Base-by-base conservation (phyloP, 139 green algal species). In the Raphidocelis subcapitata region DNA sequence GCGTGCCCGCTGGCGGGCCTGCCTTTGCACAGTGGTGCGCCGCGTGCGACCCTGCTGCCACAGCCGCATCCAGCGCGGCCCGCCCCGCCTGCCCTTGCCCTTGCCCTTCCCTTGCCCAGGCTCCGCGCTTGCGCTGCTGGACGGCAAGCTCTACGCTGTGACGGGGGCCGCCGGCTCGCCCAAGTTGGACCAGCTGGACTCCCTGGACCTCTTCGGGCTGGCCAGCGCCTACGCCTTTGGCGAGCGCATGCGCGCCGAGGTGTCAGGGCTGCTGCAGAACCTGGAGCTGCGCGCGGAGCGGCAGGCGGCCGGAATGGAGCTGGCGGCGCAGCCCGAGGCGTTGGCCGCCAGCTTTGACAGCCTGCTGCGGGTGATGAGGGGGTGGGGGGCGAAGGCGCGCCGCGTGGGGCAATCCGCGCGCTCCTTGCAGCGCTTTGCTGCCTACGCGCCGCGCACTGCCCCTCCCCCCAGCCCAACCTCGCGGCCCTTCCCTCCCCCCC, bases 271-370 rank as follows among this genome's bases (percentile, higher is more conserved):
- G 71, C 82, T 94, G 29, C 83, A 89, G 67, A 41, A 52, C 26
- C 59, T 95, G 51, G 88, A 95, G 73, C 56, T 65, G 18, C 94
- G 87, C 86, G 79, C 83, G 51, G 85, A 91, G 41, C 65, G 75
- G 70, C 88, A 93, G 81, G 80, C 67, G 31, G 76, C 76, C 3
- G 86, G 88, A 64, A 83, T 95, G 74, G 86, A 92, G 69, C 77
- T 93, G 73, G 86, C 85, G 14, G 32, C 69, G 55, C 54, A 84
- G 61, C 67, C 77, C 26, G 80, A 86, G 15, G 37, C 36, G 51
- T 41, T 85, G 29, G 32, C 69, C 36, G 33, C 64, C 28, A 85
- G 72, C 64, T 84, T 84, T 69, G 72, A 80, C 32, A 79, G 62
- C 55, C 83, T 92, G 73, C 84, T 93, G 52, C 51, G 41, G 41